Evolutionary conservation across 2,329 filamentous ascomycete species (phyloP).

Genomic region (Zymoseptoria tritici): DNA sequence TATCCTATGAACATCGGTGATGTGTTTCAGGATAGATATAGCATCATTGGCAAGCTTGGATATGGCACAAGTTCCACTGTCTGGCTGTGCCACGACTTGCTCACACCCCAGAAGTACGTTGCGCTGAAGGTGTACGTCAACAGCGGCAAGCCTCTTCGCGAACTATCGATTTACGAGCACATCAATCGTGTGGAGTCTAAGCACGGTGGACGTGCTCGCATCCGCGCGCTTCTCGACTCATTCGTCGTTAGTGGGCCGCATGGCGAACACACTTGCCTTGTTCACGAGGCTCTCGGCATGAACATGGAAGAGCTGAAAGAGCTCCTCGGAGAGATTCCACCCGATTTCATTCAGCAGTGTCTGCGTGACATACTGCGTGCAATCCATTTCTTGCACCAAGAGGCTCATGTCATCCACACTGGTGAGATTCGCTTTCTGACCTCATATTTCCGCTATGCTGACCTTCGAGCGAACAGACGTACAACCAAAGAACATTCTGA

Average conservation of each 20-base stretch:
- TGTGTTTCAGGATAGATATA: slow-evolving; percentile 29
- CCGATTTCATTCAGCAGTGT: slow-evolving; percentile 9
- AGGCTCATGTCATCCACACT: slow-evolving; percentile 25
- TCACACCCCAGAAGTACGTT: slow-evolving; percentile 21
- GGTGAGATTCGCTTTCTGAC: slow-evolving; percentile 10
- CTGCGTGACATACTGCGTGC: slow-evolving; percentile 22
- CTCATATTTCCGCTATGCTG: not conserved
- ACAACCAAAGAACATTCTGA: slow-evolving; percentile 33
- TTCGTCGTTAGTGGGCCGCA: slow-evolving; percentile 29
- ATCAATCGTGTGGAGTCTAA: slow-evolving; percentile 19
- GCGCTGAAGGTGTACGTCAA: slow-evolving; percentile 32
- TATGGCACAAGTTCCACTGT: slow-evolving; percentile 37
- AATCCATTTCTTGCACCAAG: slow-evolving; percentile 24
- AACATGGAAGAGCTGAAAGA: slow-evolving; percentile 32
- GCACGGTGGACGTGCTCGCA: slow-evolving; percentile 25
- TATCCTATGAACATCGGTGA: slow-evolving; percentile 34
- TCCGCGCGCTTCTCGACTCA: slow-evolving; percentile 31
- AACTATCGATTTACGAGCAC: slow-evolving; percentile 27
- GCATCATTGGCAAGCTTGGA: slow-evolving; percentile 38
- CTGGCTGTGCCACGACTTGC: slow-evolving; percentile 37
- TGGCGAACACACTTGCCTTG: slow-evolving; percentile 33
- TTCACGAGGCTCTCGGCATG: slow-evolving; percentile 32
- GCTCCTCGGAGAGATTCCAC: slow-evolving; percentile 7
- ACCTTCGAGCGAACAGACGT: slow-evolving; percentile 24
- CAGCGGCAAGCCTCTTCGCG: slow-evolving; percentile 24